These are phyloP conservation scores for Pleodorina starrii DNA, from an alignment of 139 green algal species.

Conservation along the genomic window DNA sequence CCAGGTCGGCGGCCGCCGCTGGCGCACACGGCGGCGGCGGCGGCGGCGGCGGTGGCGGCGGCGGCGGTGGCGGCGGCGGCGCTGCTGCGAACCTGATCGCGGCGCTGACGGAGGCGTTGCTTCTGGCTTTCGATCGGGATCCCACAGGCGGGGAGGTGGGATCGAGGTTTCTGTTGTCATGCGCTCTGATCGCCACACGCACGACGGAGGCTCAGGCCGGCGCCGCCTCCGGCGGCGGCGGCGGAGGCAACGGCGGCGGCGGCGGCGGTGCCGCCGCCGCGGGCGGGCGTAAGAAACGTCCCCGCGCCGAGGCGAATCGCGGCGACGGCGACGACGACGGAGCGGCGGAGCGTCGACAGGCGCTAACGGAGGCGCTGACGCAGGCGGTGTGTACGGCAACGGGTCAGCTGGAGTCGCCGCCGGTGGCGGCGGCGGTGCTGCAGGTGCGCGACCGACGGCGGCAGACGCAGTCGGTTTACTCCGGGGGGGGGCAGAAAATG, in stretches of 20 bases:
- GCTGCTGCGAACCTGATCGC: background rate
- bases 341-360: background rate
- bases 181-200: background rate
- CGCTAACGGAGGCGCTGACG: background rate
- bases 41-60: background rate
- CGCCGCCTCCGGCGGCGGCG: background rate
- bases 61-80: background rate
- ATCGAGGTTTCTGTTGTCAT: background rate
- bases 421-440: constrained; percentile 18
- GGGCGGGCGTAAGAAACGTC: background rate
- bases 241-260: background rate
- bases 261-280: background rate
- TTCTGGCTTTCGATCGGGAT: constrained; percentile 10
- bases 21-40: background rate
- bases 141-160: background rate
- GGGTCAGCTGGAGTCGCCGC: background rate
- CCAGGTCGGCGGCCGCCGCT: background rate
- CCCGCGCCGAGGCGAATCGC: background rate
- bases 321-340: background rate
- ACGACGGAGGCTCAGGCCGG: too few species aligned
- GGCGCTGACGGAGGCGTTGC: background rate
- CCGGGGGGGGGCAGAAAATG: too few species aligned
- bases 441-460: background rate
- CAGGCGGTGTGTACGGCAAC: constrained; percentile 20
- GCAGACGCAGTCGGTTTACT: too few species aligned